Evolutionary conservation across 2,329 filamentous ascomycete genomes (phyloP).

Genomic region (Chaetomium globosum): DNA sequence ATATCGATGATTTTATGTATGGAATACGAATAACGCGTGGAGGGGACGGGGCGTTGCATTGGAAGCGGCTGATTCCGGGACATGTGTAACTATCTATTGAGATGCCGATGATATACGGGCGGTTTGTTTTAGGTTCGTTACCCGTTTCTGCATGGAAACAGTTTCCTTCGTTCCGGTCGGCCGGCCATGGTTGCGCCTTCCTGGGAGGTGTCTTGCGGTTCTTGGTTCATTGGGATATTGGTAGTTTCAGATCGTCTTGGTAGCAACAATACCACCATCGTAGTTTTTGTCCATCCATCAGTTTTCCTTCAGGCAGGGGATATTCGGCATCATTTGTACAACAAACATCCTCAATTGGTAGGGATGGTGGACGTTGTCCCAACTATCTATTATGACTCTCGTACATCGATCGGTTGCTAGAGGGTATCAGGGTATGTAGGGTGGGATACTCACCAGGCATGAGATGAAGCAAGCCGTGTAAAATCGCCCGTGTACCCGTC

Average conservation of each 20-base stretch:
- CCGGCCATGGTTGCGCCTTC: not conserved
- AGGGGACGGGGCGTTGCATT: not conserved
- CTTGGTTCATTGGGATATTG: slow-evolving; percentile 14
- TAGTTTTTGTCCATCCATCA: not conserved
- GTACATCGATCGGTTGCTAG: slow-evolving; percentile 27
- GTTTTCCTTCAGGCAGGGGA: not conserved
- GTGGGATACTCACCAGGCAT: slow-evolving; percentile 34
- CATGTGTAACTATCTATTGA: slow-evolving; percentile 22
- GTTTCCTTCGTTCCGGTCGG: slow-evolving; percentile 4
- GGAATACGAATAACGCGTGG: slow-evolving; percentile 1
- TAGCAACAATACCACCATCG: slow-evolving; percentile 10
- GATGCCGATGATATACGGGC: slow-evolving; percentile 6
- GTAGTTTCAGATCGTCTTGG: slow-evolving; percentile 16
- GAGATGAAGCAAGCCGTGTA: slow-evolving; percentile 22
- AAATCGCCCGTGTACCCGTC: slow-evolving; percentile 28
- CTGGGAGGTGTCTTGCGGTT: slow-evolving; percentile 2
- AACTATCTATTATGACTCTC: slow-evolving; percentile 26
- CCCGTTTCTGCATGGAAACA: slow-evolving; percentile 2
- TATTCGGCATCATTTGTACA: not conserved
- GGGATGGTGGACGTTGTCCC: not conserved
- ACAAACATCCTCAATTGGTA: not conserved
- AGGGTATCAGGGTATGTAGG: slow-evolving; percentile 21
- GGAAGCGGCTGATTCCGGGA: not conserved
- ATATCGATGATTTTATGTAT: slow-evolving; percentile 1
- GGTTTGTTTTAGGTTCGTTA: not conserved